Evolutionary conservation across 73 alveolate species (phyloP).

Genomic region (Symbiodinium natans): DNA sequence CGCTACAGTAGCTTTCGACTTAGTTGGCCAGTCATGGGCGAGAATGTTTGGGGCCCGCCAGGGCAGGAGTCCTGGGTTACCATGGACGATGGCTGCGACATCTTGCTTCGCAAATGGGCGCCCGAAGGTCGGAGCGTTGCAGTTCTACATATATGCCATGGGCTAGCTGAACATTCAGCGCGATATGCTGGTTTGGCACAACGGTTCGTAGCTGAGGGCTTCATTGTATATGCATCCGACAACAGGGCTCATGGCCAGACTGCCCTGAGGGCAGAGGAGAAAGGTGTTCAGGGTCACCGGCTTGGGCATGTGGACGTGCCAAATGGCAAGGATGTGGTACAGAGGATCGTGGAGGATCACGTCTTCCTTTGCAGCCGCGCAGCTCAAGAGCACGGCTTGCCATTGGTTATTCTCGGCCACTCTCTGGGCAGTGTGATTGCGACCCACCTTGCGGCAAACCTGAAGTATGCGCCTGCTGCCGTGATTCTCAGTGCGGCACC

Average conservation of each 20-base stretch:
- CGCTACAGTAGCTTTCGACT: no score
- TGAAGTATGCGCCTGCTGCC: neutral
- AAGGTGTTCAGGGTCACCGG: neutral
- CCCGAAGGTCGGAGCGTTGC: neutral
- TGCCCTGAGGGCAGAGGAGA: constrained; percentile 51
- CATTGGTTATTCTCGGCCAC: constrained; percentile 48
- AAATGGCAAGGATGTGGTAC: constrained; percentile 62
- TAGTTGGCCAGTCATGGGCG: no score
- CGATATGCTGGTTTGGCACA: constrained; percentile 76
- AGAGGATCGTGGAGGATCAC: constrained; percentile 49
- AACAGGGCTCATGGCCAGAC: constrained; percentile 72
- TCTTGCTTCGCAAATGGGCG: constrained; percentile 61
- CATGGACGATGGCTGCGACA: constrained; percentile 88
- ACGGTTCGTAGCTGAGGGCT: constrained; percentile 39
- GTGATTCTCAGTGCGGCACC: constrained; percentile 51
- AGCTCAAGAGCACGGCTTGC: constrained; percentile 2
- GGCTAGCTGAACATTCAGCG: constrained; percentile 63
- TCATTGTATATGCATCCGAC: constrained; percentile 52
- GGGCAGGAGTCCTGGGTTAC: constrained; percentile 83
- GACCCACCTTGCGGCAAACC: constrained; percentile 12
- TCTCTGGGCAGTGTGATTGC: constrained; percentile 73
- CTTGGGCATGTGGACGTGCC: constrained; percentile 44
- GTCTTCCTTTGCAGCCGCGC: constrained; percentile 37
- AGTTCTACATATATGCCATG: constrained; percentile 62
- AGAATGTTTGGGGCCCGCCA: constrained; percentile 61